Base-by-base conservation (phyloP, 768 basidiomycete species). In the Termitomyces sp. region DNA sequence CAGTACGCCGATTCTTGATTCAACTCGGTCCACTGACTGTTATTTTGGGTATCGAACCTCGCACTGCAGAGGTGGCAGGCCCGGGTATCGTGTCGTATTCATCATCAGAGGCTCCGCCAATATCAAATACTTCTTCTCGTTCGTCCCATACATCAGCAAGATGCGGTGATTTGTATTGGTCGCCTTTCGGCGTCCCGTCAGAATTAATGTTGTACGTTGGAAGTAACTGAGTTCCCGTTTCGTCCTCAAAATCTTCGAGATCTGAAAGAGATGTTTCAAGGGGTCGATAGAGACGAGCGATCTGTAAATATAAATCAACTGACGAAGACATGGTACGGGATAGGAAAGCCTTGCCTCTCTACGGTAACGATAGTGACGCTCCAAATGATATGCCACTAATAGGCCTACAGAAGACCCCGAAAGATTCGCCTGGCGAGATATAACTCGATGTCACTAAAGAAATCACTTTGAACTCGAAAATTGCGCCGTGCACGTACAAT, bases 61-160 rank as follows among this genome's bases (percentile, higher is more conserved):
- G 61, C 27, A 56, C 58, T 9, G 49, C n/a, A 42, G 32, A 43
- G 16, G 49, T 39, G 34, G 54, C 53, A 27, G 55, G 52, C 40
- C 64, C 42, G 13, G 66, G 60, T 40, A 45, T 60, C 24, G 53
- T 57, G 34, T 68, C 60, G 46, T 75, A 74, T 57, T 89, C 86
- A 20, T 80, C 76, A 49, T 86, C 85, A 63, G 83, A 84, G 58
- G 84, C 83, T 10, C 79, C 82, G 4, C 85, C 89, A 52, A 89
- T 76, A 43, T 78, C 84, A 68, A 92, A 90, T 34, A 88, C 60
- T 55, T 91, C 88, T 71, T 93, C 90, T 27, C 84, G 80, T 63
- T 88, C 88, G 60, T 91, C 87, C 89, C 89, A 92, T 44, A 87
- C 84, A 68, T 89, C 79, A 16, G 78, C 76, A 44, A 89, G 72